Base-by-base conservation (phyloP, 2,329 filamentous ascomycete genomes). In the Aspergillus neoniger region DNA sequence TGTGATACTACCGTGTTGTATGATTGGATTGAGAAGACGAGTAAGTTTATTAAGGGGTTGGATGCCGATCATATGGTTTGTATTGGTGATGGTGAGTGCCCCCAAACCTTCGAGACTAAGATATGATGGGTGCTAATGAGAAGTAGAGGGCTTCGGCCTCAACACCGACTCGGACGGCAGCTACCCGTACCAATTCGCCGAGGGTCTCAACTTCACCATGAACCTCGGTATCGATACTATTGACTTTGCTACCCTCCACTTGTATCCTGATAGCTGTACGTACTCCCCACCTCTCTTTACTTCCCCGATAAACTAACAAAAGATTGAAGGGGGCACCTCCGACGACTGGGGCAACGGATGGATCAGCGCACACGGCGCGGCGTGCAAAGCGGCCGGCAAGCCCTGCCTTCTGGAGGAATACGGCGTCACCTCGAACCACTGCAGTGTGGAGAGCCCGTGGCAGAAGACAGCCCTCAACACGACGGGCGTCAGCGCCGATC, bases 1-100 rank as follows among this genome's bases (percentile, higher is more conserved):
- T 90, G 88, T 69, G 76, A 78, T 43, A 82, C 84, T 1, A 79
- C 81, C 7, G 80, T 87, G 21, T 79, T 90, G 61, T 82, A 80
- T 38, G 78, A 83, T 49, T 90, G 87, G 88, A 86, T 86, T 17
- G 76, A 79, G 43, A 74, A 74, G 5, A 85, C 82, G 2, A 86
- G 83, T 25, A 74, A 79, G 8, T 90, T 88, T 69, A 84, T 90
- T 74, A 90, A 89, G 74, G 81, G 78, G 12, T 77, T 89, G 12
- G 87, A 89, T 67, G 65, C 80, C 1, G 71, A 81, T 50, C 87
- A 88, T 70, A 82, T 89, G 79, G 86, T 89, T 43, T 82, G 83
- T 0, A 79, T 87, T 19, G 86, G 87, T 15, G 86, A 89, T 64
- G 72, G 72, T 74, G 48, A 23, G 62, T 59, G 4, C 2, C 2